Conservation (phyloP, 2,329 filamentous ascomycete genomes). For the Pseudogymnoascus sp. region DNA sequence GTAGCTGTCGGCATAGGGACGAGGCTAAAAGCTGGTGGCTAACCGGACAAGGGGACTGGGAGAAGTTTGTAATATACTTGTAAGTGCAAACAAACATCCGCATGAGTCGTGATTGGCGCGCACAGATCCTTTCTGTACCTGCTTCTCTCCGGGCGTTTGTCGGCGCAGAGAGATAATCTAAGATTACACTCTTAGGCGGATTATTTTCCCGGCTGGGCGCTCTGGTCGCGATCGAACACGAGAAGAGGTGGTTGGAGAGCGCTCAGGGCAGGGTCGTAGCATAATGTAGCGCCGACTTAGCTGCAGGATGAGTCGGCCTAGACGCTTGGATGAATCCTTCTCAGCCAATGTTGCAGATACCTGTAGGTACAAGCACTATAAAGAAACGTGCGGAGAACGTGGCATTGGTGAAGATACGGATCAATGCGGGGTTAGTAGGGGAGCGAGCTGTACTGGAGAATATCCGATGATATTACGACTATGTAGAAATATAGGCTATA, state of each 20-base stretch:
- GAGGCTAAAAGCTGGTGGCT: not conserved
- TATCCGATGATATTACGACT: not conserved
- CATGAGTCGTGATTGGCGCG: not conserved
- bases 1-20: not conserved
- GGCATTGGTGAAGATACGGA: not conserved
- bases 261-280: not conserved
- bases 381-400: not conserved
- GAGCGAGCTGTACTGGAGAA: not conserved
- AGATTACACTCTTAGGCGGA: not conserved
- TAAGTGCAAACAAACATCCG: not conserved
- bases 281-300: not conserved
- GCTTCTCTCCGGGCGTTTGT: not conserved
- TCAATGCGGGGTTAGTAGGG: not conserved
- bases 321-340: constrained; percentile 2
- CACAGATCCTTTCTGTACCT: not conserved
- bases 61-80: constrained; percentile 2
- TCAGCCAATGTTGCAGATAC: not conserved
- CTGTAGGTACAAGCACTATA: not conserved
- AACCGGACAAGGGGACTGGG: not conserved
- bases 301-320: not conserved
- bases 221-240: not conserved
- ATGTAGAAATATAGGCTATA: not conserved
- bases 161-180: not conserved
- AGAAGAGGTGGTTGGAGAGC: not conserved
- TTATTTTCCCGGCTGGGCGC: constrained; percentile 3